Evolutionary conservation across 2,329 filamentous ascomycete genomes (phyloP).

Genomic region (Samsoniella hepiali): DNA sequence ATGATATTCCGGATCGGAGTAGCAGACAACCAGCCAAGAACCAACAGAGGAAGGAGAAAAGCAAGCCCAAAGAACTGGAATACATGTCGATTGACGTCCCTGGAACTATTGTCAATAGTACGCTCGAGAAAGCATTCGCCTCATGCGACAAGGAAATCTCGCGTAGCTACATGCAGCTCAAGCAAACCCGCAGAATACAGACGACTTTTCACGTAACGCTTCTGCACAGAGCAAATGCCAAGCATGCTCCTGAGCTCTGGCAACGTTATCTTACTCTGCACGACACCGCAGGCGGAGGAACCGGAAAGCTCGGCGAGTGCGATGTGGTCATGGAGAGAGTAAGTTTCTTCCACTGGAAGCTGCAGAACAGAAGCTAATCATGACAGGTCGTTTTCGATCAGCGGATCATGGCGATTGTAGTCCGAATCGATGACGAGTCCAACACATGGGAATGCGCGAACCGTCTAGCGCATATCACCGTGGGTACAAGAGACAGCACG

Average conservation of each 20-base stretch:
- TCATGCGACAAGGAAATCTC: slow-evolving; percentile 42
- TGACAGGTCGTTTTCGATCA: slow-evolving; percentile 72
- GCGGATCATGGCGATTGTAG: slow-evolving; percentile 87
- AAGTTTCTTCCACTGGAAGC: slow-evolving; percentile 25
- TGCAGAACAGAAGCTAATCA: background rate
- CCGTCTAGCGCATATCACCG: slow-evolving; percentile 77
- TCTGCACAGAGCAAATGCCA: slow-evolving; percentile 70
- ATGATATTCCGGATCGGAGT: slow-evolving; percentile 63
- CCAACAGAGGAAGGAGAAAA: slow-evolving; percentile 33
- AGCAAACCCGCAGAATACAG: slow-evolving; percentile 72
- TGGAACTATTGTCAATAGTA: slow-evolving; percentile 40
- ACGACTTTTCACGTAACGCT: slow-evolving; percentile 90
- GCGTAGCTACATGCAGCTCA: slow-evolving; percentile 70
- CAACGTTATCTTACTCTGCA: slow-evolving; percentile 64
- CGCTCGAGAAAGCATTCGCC: slow-evolving; percentile 70
- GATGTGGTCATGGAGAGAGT: slow-evolving; percentile 61
- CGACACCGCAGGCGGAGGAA: slow-evolving; percentile 31
- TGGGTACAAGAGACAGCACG: slow-evolving; percentile 70
- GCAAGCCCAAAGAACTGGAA: slow-evolving; percentile 48
- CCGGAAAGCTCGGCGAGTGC: slow-evolving; percentile 55
- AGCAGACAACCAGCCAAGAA: slow-evolving; percentile 30
- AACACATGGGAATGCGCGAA: slow-evolving; percentile 70
- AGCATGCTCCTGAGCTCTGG: slow-evolving; percentile 69
- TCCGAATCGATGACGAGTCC: slow-evolving; percentile 61
- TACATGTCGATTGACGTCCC: slow-evolving; percentile 54